phyloP scores from a whole-genome alignment of 2,329 filamentous ascomycete genomes.

The Chrysosporium queenslandicum region DNA sequence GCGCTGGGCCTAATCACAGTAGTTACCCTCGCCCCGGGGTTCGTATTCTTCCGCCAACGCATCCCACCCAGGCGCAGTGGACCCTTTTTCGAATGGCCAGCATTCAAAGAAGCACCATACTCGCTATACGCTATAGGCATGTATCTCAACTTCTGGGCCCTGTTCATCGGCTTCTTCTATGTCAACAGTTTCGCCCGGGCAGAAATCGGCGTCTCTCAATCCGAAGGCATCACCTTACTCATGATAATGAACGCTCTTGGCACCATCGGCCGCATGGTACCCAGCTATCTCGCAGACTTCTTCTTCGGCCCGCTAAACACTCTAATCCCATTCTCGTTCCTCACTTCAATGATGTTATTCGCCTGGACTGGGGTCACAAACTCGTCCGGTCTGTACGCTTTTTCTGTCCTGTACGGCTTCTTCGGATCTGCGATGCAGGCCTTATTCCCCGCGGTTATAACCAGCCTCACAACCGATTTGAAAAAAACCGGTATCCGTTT shows the following conservation, averaged over 20 bases:
- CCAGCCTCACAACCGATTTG: conserved; percentile 45
- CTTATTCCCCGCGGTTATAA: conserved; percentile 54
- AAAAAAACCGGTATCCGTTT: conserved; percentile 48
- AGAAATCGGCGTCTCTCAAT: conserved; percentile 34
- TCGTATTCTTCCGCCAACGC: conserved; percentile 42
- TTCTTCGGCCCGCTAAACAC: conserved; percentile 52
- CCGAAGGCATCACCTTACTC: conserved; percentile 49
- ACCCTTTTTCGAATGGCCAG: conserved; percentile 42
- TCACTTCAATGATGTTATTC: conserved; percentile 38
- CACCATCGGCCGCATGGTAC: conserved; percentile 47
- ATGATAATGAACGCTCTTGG: conserved; percentile 57
- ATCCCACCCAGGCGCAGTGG: conserved; percentile 43
- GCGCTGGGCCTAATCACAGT: conserved; percentile 52
- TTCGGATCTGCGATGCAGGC: conserved; percentile 54
- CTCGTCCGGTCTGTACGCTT: conserved; percentile 48
- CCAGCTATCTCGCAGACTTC: conserved; percentile 49
- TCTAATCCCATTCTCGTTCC: conserved; percentile 43
- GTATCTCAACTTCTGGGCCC: conserved; percentile 42
- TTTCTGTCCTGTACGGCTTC: conserved; percentile 55
- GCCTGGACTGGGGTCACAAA: conserved; percentile 50
- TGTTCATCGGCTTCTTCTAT: conserved; percentile 48
- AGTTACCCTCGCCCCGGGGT: conserved; percentile 32
- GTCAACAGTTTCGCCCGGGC: conserved; percentile 35
- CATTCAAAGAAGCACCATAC: conserved; percentile 45
- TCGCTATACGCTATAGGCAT: conserved; percentile 34